phyloP scores from a whole-genome alignment of 176 grass and related monocot species.

The Oryza meyeriana region DNA sequence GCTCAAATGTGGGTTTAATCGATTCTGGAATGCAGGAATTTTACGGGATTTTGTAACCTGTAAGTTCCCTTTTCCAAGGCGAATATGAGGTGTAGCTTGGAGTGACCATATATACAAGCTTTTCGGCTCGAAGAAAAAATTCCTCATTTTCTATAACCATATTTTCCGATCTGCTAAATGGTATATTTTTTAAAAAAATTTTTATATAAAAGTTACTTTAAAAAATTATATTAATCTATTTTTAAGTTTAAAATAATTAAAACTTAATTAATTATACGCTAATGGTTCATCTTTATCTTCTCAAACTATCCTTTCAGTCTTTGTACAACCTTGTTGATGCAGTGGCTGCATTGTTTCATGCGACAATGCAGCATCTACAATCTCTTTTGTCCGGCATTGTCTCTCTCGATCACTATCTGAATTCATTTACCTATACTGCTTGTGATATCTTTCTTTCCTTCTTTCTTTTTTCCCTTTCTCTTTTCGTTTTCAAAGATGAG shows the following conservation, averaged over 20 bases:
- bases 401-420: conserved; percentile 12
- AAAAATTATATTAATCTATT: no score
- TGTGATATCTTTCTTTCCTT: background rate
- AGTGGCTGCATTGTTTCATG: background rate
- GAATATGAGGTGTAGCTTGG: background rate
- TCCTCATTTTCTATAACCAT: no score
- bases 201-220: no score
- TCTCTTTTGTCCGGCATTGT: conserved; percentile 21
- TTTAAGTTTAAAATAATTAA: no score
- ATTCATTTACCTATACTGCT: background rate
- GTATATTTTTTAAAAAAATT: no score
- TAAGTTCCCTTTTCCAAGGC: background rate
- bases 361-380: conserved; percentile 20
- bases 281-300: no score
- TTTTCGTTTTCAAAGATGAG: background rate
- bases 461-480: background rate
- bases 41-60: background rate
- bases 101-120: background rate
- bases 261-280: no score
- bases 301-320: no score
- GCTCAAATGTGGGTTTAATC: background rate
- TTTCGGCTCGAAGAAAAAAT: no score
- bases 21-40: background rate
- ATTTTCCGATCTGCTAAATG: no score
- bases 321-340: background rate